Evolutionary conservation across 441 rosid genomes (phyloP).

Genomic region (Eutrema salsugineum): DNA sequence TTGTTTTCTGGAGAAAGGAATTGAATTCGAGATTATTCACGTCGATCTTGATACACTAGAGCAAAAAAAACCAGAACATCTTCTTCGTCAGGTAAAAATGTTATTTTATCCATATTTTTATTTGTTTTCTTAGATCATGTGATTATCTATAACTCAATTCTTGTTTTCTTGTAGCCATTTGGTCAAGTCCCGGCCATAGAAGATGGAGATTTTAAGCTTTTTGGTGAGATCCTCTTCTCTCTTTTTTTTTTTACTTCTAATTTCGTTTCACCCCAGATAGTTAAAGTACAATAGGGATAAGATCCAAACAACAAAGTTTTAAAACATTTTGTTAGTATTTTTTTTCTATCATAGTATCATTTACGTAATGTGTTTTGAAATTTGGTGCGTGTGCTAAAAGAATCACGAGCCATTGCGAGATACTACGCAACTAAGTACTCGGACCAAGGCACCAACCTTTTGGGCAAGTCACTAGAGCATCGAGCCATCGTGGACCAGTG

Average conservation of each 20-base stretch:
- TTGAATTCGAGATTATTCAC: slow-evolving; percentile 46
- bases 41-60: slow-evolving; percentile 41
- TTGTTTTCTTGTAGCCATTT: slow-evolving; percentile 43
- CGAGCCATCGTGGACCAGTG: slow-evolving; percentile 64
- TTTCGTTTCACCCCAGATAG: too few relatives aligned
- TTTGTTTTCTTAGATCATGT: neutral
- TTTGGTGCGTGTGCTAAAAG: neutral
- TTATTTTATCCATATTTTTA: neutral
- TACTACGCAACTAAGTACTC: slow-evolving; percentile 65
- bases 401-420: slow-evolving; percentile 67
- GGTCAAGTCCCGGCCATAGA: slow-evolving; percentile 68
- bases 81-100: slow-evolving; percentile 48
- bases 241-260: too few relatives aligned
- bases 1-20: slow-evolving; percentile 54
- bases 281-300: too few relatives aligned
- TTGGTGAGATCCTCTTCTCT: slow-evolving; percentile 27
- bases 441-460: slow-evolving; percentile 50
- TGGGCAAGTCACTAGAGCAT: slow-evolving; percentile 57
- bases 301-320: neutral
- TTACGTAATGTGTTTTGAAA: neutral
- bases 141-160: neutral
- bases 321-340: neutral
- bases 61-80: slow-evolving; percentile 48
- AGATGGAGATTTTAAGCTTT: slow-evolving; percentile 62
- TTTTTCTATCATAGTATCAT: neutral